These are phyloP conservation scores for grape (Vitis vinifera) DNA, from an alignment of 164 flowering plant species.

Conservation along the genomic window ASM3070453v1 NC_081808.1:1794001-1794500, in stretches of 20 bases:
- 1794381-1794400: too few relatives aligned
- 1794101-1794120: slow-evolving; percentile 96
- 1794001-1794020: neutral
- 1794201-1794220: slow-evolving; percentile 27
- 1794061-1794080: neutral
- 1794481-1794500: too few relatives aligned
- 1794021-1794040: neutral
- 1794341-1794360: too few relatives aligned
- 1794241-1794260: slow-evolving; percentile 59
- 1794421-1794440: too few relatives aligned
- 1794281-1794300: slow-evolving; percentile 14
- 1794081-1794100: slow-evolving; percentile 1
- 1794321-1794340: too few relatives aligned
- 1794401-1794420: too few relatives aligned
- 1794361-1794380: too few relatives aligned
- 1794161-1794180: slow-evolving; percentile 39
- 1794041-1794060: neutral
- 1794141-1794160: slow-evolving; percentile 46
- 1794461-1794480: too few relatives aligned
- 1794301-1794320: neutral
- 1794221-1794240: slow-evolving; percentile 41
- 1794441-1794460: too few relatives aligned
- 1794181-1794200: slow-evolving; percentile 34
- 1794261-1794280: slow-evolving; percentile 47
- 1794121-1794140: slow-evolving; percentile 75